Evolutionary conservation across 345 rosid species (phyloP).

Genomic region (Orychophragmus violaceus): DNA sequence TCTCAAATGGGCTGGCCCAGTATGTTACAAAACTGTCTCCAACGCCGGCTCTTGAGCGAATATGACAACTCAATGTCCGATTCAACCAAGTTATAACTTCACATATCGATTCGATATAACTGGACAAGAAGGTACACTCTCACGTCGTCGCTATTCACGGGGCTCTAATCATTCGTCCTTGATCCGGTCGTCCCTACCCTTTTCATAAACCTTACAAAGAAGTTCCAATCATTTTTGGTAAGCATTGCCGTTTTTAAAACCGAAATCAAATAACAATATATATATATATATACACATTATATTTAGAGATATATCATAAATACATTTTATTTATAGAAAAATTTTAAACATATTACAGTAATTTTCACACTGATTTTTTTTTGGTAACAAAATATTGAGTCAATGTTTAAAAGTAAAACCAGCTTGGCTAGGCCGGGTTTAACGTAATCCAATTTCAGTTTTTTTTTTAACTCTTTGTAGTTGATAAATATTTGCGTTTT

Average conservation of each 20-base stretch:
- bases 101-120: slow-evolving; percentile 34
- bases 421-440: background rate
- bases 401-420: background rate
- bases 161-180: slow-evolving; percentile 41
- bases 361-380: background rate
- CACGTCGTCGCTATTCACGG: slow-evolving; percentile 37
- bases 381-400: background rate
- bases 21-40: too few species aligned
- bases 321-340: background rate
- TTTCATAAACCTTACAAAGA: slow-evolving; percentile 28
- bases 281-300: background rate
- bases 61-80: slow-evolving; percentile 40
- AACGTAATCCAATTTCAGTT: background rate
- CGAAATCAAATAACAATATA: background rate
- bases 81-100: slow-evolving; percentile 29
- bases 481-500: background rate
- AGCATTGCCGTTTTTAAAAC: too few species aligned
- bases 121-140: slow-evolving; percentile 41
- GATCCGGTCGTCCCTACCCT: slow-evolving; percentile 16
- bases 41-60: too few species aligned
- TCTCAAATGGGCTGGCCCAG: too few species aligned
- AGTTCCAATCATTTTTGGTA: slow-evolving; percentile 24
- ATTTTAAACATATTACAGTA: background rate
- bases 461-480: background rate
- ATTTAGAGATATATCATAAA: background rate